phyloP scores from a whole-genome alignment of 768 basidiomycete genomes.

The Calocybe gangraenosa region DNA sequence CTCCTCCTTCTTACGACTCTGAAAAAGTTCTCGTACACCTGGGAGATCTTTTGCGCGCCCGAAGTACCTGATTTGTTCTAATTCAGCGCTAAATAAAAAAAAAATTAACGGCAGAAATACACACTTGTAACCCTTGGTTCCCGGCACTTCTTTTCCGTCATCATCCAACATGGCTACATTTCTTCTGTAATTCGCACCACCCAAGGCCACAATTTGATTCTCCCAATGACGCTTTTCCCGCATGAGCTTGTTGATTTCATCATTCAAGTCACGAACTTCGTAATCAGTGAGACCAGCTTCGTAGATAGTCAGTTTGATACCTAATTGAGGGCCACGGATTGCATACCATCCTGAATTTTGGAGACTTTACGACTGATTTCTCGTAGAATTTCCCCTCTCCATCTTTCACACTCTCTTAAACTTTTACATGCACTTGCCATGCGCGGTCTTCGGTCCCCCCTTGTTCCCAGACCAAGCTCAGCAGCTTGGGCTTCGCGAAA shows the following conservation, averaged over 20 bases:
- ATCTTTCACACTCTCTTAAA: conserved; percentile 88
- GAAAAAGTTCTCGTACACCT: conserved; percentile 92
- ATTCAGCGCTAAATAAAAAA: too few species aligned
- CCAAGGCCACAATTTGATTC: conserved; percentile 93
- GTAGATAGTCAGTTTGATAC: conserved; percentile 4
- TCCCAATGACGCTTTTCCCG: conserved; percentile 98
- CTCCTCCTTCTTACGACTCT: conserved; percentile 79
- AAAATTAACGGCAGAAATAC: conserved; percentile 15
- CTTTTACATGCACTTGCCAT: conserved; percentile 94
- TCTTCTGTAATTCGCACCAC: conserved; percentile 93
- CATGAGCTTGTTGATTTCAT: conserved; percentile 95
- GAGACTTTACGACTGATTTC: conserved; percentile 97
- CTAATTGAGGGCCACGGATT: conserved; percentile 45
- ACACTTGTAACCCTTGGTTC: conserved; percentile 96
- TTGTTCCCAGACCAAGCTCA: conserved; percentile 87
- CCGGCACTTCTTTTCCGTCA: conserved; percentile 94
- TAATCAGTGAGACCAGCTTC: conserved; percentile 91
- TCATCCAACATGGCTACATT: conserved; percentile 94
- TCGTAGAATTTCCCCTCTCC: conserved; percentile 91
- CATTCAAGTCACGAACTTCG: conserved; percentile 93
- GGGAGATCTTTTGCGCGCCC: conserved; percentile 95
- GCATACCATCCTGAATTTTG: conserved; percentile 94
- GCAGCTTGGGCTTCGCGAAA: conserved; percentile 96
- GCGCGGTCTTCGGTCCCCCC: conserved; percentile 80
- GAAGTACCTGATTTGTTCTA: conserved; percentile 66